These are phyloP conservation scores for Saraca asoca DNA, from an alignment of 331 rosid species.

Conservation along the genomic window DNA sequence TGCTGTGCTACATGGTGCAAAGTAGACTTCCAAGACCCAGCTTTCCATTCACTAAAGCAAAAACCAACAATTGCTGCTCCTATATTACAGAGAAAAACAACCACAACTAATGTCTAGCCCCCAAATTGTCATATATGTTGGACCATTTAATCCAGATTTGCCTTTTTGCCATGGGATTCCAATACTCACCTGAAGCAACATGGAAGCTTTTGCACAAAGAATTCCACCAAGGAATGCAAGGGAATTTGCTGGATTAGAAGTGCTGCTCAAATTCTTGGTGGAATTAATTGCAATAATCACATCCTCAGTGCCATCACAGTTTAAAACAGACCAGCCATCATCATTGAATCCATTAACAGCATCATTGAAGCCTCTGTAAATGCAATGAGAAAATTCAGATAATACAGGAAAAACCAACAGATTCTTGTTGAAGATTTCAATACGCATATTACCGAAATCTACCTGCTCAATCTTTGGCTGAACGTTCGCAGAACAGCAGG, in stretches of 20 bases:
- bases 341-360: slow-evolving; percentile 77
- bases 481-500: slow-evolving; percentile 93
- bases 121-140: no score
- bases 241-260: slow-evolving; percentile 48
- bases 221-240: slow-evolving; percentile 61
- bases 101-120: background rate
- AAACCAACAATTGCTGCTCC: background rate
- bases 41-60: background rate
- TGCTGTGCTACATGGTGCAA: background rate
- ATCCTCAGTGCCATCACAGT: slow-evolving; percentile 65
- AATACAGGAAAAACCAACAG: background rate
- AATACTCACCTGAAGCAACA: slow-evolving; percentile 69
- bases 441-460: background rate
- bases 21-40: background rate
- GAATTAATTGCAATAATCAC: slow-evolving; percentile 64
- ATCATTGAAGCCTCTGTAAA: slow-evolving; percentile 67
- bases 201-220: slow-evolving; percentile 80
- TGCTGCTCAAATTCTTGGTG: slow-evolving; percentile 50
- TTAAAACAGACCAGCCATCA: slow-evolving; percentile 70
- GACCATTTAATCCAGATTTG: background rate
- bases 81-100: background rate
- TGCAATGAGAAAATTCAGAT: background rate
- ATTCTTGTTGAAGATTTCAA: background rate
- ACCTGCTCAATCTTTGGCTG: slow-evolving; percentile 97
- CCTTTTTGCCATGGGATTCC: background rate